Conservation (phyloP, 495 filamentous ascomycete species). For the Neurospora sp. region DNA sequence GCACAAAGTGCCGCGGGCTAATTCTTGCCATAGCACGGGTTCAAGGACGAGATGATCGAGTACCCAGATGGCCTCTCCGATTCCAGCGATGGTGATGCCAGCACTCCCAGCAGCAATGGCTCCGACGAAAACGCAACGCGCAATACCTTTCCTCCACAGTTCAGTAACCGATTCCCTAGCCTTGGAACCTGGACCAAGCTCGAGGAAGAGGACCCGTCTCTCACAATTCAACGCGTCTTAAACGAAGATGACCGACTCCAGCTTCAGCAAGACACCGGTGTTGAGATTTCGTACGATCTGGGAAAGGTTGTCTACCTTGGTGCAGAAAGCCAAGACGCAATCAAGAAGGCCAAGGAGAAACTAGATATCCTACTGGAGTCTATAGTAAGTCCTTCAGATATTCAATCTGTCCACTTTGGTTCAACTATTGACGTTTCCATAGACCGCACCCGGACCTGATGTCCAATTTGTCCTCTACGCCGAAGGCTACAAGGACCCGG, state of each 20-base stretch:
- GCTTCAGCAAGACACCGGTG: slow-evolving; percentile 17
- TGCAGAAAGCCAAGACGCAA: slow-evolving; percentile 6
- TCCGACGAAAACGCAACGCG: not conserved
- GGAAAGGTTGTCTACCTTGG: slow-evolving; percentile 27
- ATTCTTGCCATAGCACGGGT: not conserved
- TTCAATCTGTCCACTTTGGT: not conserved
- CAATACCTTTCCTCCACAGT: not conserved
- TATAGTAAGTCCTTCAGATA: slow-evolving; percentile 18
- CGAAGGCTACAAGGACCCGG: slow-evolving; percentile 18
- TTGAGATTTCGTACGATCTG: slow-evolving; percentile 13
- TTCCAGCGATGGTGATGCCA: not conserved
- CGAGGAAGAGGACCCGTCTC: slow-evolving; percentile 3
- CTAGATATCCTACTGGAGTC: slow-evolving; percentile 25
- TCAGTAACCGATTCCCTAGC: not conserved
- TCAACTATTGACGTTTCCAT: not conserved
- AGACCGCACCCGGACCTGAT: not conserved
- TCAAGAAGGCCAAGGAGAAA: slow-evolving; percentile 21
- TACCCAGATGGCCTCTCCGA: not conserved
- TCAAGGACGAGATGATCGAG: not conserved
- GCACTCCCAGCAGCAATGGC: not conserved
- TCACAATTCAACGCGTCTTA: slow-evolving; percentile 10
- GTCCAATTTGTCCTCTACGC: slow-evolving; percentile 21
- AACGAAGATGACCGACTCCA: slow-evolving; percentile 6
- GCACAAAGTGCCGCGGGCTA: not conserved
- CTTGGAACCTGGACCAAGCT: slow-evolving; percentile 11